Evolutionary conservation across 495 filamentous ascomycete genomes (phyloP).

Genomic region (Terfezia boudieri): DNA sequence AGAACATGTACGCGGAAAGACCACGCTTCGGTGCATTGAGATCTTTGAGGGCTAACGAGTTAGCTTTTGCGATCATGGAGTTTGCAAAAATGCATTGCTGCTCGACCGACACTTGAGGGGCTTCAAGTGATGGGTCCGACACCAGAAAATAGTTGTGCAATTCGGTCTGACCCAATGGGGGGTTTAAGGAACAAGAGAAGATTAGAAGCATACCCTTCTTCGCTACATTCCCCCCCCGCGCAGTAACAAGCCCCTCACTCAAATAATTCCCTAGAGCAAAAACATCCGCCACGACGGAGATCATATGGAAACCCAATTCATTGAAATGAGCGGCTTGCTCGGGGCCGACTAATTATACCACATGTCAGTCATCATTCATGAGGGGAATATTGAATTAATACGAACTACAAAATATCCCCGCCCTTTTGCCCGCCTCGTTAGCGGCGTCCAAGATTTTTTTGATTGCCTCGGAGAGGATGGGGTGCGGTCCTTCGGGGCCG

Average conservation of each 20-base stretch:
- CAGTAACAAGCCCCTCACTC: background rate
- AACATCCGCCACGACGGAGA: slow-evolving; percentile 39
- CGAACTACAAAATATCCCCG: slow-evolving; percentile 45
- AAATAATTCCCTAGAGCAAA: background rate
- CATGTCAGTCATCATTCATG: background rate
- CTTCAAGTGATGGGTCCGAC: too few relatives aligned
- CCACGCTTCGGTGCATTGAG: slow-evolving; percentile 98
- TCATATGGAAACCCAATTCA: slow-evolving; percentile 56
- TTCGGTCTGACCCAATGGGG: too few relatives aligned
- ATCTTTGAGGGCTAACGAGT: slow-evolving; percentile 30
- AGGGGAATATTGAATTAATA: background rate
- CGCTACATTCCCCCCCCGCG: slow-evolving; percentile 3
- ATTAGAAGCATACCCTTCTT: slow-evolving; percentile 50
- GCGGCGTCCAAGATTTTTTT: slow-evolving; percentile 38
- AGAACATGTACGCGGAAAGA: slow-evolving; percentile 99
- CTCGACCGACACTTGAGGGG: background rate
- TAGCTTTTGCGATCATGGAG: too few relatives aligned
- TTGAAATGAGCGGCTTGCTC: slow-evolving; percentile 39
- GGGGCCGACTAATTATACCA: slow-evolving; percentile 24
- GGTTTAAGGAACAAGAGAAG: slow-evolving; percentile 1
- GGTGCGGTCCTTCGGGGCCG: slow-evolving; percentile 34
- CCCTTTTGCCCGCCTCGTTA: slow-evolving; percentile 43
- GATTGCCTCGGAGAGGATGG: slow-evolving; percentile 46
- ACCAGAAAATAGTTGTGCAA: too few relatives aligned
- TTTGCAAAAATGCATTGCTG: slow-evolving; percentile 2